Base-by-base conservation (phyloP, 805 yeast genomes). In the Kodamaea jinghongensis region DNA sequence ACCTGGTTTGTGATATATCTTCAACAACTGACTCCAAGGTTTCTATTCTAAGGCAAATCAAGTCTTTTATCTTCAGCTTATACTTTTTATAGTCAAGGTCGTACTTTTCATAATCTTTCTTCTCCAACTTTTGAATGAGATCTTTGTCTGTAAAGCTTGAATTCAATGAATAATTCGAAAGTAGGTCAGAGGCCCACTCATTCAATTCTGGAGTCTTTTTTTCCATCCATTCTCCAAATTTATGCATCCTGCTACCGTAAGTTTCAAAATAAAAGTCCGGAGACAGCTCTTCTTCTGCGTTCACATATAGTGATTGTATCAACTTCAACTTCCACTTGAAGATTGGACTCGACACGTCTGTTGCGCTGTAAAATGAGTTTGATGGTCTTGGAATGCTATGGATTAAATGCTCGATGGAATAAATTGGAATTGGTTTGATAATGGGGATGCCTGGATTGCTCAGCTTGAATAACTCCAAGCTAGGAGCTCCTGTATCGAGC, bases 351-450 rank as follows among this genome's bases (percentile, higher is more conserved):
- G 45, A 31, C 6, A 37, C 38, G 20, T 15, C 52, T 6, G 39
- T 50, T 11, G 44, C 47, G 27, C 47, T 43, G 34, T 42, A 53
- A 42, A 42, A 42, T 34, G 40, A 36, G 30, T 49, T 43, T 6
- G 43, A 40, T 0, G 68, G 67, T 28, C 42, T 39, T 4, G 61
- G 58, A 9, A 48, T 35, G 12, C 51, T 52, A 34, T 39, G 42
- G 10, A 44, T 38, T 3, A 63, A 39, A 45, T 65, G 68, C 29
- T 66, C 68, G 4, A 64, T 39, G 6, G 71, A 63, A 39, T 43
- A 62, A 6, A 61, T 39, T 1, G 70, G 65, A 2, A 60, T 44
- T 2, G 73, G 73, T 0, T 67, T 55, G 5, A 65, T 39, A 4
- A 69, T 55, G 0, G 72, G 72, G 6, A 61, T 54, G 28, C 57